Conservation (phyloP, 306 rosid genomes). For the Trifolium fragiferum region DNA sequence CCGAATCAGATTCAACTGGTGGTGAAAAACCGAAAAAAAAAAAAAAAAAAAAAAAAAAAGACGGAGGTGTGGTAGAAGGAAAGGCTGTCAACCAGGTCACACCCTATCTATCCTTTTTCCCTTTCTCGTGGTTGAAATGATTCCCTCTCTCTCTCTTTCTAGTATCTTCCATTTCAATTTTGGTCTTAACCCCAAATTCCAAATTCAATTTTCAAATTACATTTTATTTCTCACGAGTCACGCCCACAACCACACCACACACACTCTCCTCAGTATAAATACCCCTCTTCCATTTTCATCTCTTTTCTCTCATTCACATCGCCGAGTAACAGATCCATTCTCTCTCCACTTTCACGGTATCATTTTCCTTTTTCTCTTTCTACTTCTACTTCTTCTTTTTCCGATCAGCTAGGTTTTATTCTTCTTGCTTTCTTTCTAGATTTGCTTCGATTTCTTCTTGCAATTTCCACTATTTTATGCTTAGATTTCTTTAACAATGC, state of each 20-base stretch:
- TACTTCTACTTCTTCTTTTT: neutral
- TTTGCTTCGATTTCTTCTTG: neutral
- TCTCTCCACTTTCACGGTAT: conserved; percentile 36
- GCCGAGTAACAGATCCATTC: conserved; percentile 22
- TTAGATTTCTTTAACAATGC: conserved; percentile 10
- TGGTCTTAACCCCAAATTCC: conserved; percentile 20
- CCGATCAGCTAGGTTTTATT: neutral
- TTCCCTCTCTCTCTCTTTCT: conserved; percentile 39
- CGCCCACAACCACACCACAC: conserved; percentile 30
- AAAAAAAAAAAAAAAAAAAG: too few relatives aligned
- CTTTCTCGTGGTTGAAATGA: conserved; percentile 52
- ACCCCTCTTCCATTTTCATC: neutral
- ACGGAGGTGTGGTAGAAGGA: neutral
- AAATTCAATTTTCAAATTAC: conserved; percentile 39
- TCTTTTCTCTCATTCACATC: neutral
- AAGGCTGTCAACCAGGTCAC: conserved; percentile 49
- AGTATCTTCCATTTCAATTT: conserved; percentile 31
- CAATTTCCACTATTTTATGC: neutral
- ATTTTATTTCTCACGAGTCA: conserved; percentile 14
- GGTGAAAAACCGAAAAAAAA: too few relatives aligned
- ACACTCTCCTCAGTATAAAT: conserved; percentile 25
- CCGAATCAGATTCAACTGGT: too few relatives aligned
- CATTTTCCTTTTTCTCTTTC: neutral
- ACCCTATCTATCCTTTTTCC: conserved; percentile 35
- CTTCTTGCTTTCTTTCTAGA: neutral